phyloP scores from a whole-genome alignment of 805 yeast genomes.

The Candida insectorum region DNA sequence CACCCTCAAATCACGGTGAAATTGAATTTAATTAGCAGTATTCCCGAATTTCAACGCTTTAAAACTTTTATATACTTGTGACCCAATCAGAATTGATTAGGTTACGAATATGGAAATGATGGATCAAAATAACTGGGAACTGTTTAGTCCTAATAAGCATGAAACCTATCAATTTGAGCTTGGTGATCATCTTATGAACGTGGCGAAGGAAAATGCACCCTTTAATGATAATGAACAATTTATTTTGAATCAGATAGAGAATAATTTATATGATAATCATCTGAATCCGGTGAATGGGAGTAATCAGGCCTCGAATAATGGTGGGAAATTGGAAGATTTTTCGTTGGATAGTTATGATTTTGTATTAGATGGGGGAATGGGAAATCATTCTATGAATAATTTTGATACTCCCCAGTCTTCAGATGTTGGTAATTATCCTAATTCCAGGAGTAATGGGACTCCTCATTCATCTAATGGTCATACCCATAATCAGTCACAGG shows the following conservation, averaged over 20 bases:
- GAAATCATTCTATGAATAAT: no score
- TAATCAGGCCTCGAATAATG: no score
- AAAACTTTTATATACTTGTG: no score
- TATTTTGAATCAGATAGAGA: conserved; percentile 28
- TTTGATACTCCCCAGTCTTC: no score
- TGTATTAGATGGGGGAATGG: neutral
- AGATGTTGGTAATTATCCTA: no score
- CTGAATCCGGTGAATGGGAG: conserved; percentile 4
- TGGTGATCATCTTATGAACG: conserved; percentile 10
- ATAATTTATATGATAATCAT: conserved; percentile 24
- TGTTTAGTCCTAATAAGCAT: conserved; percentile 13
- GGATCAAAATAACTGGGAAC: conserved; percentile 17
- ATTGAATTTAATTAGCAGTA: no score
- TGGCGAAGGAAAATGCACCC: no score
- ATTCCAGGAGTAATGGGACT: no score
- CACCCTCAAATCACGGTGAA: no score
- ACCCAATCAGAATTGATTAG: no score
- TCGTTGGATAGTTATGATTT: conserved; percentile 11
- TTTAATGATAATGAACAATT: conserved; percentile 23
- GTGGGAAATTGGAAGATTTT: conserved; percentile 4
- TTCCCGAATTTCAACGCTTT: no score
- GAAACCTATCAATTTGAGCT: conserved; percentile 16
- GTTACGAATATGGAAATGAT: no score
- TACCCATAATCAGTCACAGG: conserved; percentile 22
- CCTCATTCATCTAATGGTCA: conserved; percentile 18